Evolutionary conservation across 352 stramenopile genomes (phyloP), one percentile per base, ranked within the genome.

Genomic region (Phytophthora citrophthora): DNA sequence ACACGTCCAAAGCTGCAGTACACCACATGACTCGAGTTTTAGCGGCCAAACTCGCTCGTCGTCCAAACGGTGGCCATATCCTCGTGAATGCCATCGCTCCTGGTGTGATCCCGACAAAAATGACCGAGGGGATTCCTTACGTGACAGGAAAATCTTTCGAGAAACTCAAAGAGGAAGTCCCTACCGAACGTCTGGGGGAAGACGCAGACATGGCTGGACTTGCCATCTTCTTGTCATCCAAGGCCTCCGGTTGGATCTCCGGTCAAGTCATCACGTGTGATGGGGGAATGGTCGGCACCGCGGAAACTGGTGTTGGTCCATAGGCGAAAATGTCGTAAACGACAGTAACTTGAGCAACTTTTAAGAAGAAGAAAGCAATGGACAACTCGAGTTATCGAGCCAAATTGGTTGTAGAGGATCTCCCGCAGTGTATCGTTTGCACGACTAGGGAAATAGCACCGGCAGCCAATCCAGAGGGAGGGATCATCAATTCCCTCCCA

Each of bases 61-160:
- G 77, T 3, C 74, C 81, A 9, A 90, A 92, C 31, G 82, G 83
- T 26, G 84, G 94, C 27, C 79, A 91, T 67, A 98, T 99, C 54
- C 93, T 97, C 4, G 95, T 98, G n/a, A 99, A 99, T 73, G 88
- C 88, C 24, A 86, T 99, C 23, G 92, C 93, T 3, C 97, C 94
- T 4, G 96, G 97, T 15, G 90, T 97, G 60, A 88, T 99, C 15
- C 90, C 88, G 3, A 93, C 81, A 27, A 87, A 90, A 53, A 98
- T 99, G 95, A 87, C 85, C 5, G 68, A 91, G 29, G 90, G 89
- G 13, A 79, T 98, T 27, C 64, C 71, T 3, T 75, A 82, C n/a
- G 67, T 74, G 50, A 81, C 71, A 1, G 68, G 81, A 3, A 77
- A 62, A 38, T 57, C 61, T n/a, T 76, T 90, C 15, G 67, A 96